These are phyloP conservation scores for Sordariomycetes sp. DNA, from an alignment of 2,329 filamentous ascomycete species.

Conservation along the genomic window DNA sequence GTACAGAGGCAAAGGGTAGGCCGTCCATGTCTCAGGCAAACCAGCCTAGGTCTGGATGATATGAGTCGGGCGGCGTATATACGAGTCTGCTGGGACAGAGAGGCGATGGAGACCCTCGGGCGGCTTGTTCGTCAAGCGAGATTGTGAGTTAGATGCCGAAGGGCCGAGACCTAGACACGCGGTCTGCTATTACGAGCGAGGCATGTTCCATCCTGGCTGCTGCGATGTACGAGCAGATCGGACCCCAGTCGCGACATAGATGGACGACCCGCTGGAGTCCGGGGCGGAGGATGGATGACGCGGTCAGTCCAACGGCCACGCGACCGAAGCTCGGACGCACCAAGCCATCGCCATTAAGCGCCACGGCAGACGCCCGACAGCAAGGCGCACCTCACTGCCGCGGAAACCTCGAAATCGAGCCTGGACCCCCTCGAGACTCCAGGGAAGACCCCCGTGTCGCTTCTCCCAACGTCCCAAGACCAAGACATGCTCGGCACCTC, in stretches of 20 bases:
- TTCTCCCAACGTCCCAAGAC: no score
- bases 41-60: not conserved
- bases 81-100: not conserved
- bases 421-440: not conserved
- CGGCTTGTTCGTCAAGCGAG: no score
- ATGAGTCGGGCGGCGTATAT: not conserved
- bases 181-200: no score
- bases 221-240: no score
- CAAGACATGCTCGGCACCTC: no score
- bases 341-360: not conserved
- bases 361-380: not conserved
- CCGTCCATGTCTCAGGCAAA: not conserved
- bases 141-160: no score
- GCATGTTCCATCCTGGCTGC: no score
- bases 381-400: not conserved
- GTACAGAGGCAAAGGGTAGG: not conserved
- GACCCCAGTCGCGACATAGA: no score
- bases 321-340: not conserved
- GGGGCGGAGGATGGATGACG: no score
- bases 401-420: not conserved
- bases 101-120: no score
- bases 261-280: no score
- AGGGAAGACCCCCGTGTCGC: not conserved
- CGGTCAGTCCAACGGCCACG: not conserved
- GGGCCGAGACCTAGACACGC: no score